Percentiles rank a stretch among this genome's conserved stretches.
Conservation (phyloP, 1,139 yeast species). For the Lodderomyces parapsilosis region DNA sequence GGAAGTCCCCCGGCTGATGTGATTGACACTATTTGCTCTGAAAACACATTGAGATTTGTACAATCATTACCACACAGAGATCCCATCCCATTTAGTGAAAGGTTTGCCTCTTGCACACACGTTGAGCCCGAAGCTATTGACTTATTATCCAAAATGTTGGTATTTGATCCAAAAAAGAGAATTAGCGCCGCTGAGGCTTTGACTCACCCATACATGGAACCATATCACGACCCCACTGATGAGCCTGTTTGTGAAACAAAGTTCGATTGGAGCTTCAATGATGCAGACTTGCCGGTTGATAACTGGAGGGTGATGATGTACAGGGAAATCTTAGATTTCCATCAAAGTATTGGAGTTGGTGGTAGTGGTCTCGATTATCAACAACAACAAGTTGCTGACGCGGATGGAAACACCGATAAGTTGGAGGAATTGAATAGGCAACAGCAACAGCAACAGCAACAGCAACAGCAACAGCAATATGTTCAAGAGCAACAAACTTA, state of each 20-base stretch:
- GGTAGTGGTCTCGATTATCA: slow-evolving; percentile 11
- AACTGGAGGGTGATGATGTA: slow-evolving; percentile 99
- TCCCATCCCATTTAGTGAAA: slow-evolving; percentile 80
- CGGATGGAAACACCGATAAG: slow-evolving; percentile 18
- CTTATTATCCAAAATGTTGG: slow-evolving; percentile 82
- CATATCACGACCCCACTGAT: slow-evolving; percentile 98
- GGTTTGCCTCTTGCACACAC: slow-evolving; percentile 65
- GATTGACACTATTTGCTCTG: slow-evolving; percentile 92
- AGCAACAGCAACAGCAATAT: slow-evolving; percentile 6
- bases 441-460: slow-evolving; percentile 28
- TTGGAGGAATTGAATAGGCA: slow-evolving; percentile 30
- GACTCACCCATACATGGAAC: slow-evolving; percentile 88
- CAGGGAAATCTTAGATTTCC: slow-evolving; percentile 93
- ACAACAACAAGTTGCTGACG: slow-evolving; percentile 13
- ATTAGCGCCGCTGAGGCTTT: slow-evolving; percentile 90
- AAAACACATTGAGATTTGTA: slow-evolving; percentile 90
- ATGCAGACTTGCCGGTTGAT: slow-evolving; percentile 95
- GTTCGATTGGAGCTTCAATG: slow-evolving; percentile 98
- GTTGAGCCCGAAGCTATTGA: slow-evolving; percentile 94
- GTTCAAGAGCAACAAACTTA: slow-evolving; percentile 2
- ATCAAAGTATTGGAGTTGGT: slow-evolving; percentile 58
- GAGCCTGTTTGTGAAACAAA: slow-evolving; percentile 93
- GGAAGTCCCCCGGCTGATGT: slow-evolving; percentile 98
- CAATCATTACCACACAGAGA: slow-evolving; percentile 91
- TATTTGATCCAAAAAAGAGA: slow-evolving; percentile 92